Percentiles rank a stretch among this genome's conserved stretches.
phyloP scores from a whole-genome alignment of 179 eudicot species.

The Patellifolia procumbens region DNA sequence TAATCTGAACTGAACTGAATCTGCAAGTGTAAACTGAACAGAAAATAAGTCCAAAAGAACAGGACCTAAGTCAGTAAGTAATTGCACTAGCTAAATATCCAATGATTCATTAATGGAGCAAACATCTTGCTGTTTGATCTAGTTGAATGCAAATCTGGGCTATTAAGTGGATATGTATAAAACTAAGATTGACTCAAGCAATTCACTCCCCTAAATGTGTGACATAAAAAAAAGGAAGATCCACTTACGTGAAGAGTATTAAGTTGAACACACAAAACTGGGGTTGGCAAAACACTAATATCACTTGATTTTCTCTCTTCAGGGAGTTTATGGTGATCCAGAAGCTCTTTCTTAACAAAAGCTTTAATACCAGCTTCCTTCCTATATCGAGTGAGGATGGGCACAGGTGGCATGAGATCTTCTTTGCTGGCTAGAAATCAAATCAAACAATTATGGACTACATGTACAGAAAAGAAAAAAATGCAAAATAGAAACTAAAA shows the following conservation, averaged over 20 bases:
- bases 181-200: neutral
- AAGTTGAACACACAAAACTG: slow-evolving; percentile 85
- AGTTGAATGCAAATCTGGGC: too few relatives aligned
- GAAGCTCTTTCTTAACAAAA: slow-evolving; percentile 84
- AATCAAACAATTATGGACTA: neutral
- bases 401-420: slow-evolving; percentile 90
- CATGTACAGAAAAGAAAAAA: slow-evolving; percentile 14
- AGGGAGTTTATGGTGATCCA: slow-evolving; percentile 76
- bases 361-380: slow-evolving; percentile 87
- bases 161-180: neutral
- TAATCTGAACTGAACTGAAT: too few relatives aligned
- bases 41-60: too few relatives aligned
- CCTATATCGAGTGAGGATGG: slow-evolving; percentile 81
- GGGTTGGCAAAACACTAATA: slow-evolving; percentile 69
- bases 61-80: too few relatives aligned
- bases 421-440: slow-evolving; percentile 72
- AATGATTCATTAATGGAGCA: too few relatives aligned
- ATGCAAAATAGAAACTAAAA: neutral
- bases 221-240: neutral
- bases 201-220: neutral
- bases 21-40: too few relatives aligned
- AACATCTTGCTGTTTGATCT: too few relatives aligned
- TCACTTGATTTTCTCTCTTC: slow-evolving; percentile 77
- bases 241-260: slow-evolving; percentile 87
- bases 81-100: too few relatives aligned